Evolutionary conservation across 2,329 filamentous ascomycete species (phyloP).

Genomic region (Didymella arachidicola): DNA sequence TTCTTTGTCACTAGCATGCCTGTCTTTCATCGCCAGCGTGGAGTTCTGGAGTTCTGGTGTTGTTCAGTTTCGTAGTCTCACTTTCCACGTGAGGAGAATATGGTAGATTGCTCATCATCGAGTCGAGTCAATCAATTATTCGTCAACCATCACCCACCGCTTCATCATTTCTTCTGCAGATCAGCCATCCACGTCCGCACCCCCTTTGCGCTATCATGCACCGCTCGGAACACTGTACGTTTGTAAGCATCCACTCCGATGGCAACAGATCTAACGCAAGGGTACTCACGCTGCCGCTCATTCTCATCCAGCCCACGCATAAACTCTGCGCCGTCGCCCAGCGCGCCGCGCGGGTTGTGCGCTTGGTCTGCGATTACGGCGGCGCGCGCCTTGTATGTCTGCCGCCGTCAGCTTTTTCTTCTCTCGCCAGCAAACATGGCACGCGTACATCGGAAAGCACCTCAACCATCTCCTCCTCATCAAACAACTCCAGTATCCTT

Average conservation of each 20-base stretch:
- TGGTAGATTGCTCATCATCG: background rate
- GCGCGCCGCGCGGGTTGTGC: slow-evolving; percentile 77
- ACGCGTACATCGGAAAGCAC: slow-evolving; percentile 56
- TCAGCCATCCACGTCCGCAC: slow-evolving; percentile 57
- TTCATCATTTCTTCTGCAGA: slow-evolving; percentile 49
- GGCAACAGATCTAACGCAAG: background rate
- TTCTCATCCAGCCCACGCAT: slow-evolving; percentile 87
- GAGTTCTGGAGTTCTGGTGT: slow-evolving; percentile 2
- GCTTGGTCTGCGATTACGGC: slow-evolving; percentile 88
- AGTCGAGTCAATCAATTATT: background rate
- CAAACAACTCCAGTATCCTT: slow-evolving; percentile 87
- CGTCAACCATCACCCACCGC: background rate
- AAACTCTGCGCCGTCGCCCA: slow-evolving; percentile 77
- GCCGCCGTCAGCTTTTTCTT: slow-evolving; percentile 1
- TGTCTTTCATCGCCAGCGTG: background rate
- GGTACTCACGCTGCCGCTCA: slow-evolving; percentile 70
- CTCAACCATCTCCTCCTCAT: slow-evolving; percentile 81
- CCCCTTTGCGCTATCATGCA: slow-evolving; percentile 57
- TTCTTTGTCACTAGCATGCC: background rate
- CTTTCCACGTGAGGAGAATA: background rate
- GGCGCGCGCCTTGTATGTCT: slow-evolving; percentile 83
- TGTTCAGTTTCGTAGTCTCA: background rate
- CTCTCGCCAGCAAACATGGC: background rate
- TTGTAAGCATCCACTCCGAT: background rate
- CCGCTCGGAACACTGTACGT: slow-evolving; percentile 55